Evolutionary conservation across 805 yeast genomes (phyloP).

Genomic region (Monosporozyma aquatica): DNA sequence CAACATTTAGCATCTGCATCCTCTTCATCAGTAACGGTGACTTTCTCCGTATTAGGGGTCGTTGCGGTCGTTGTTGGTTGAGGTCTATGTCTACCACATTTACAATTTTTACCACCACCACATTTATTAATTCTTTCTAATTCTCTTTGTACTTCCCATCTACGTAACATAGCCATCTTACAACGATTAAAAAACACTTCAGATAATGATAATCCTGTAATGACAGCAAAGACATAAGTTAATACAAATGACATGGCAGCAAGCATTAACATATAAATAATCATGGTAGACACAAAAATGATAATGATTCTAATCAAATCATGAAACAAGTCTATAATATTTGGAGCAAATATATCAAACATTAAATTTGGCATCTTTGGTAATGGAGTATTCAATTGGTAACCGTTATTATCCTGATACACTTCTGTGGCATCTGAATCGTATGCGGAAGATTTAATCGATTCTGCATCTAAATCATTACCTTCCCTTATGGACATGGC

Average conservation of each 20-base stretch:
- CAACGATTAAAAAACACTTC: conserved; percentile 59
- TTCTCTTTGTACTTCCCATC: conserved; percentile 28
- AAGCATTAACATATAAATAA: conserved; percentile 68
- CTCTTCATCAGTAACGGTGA: background rate
- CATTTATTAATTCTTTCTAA: conserved; percentile 21
- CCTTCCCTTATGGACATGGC: background rate
- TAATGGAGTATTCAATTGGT: conserved; percentile 23
- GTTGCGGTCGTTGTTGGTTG: too few relatives aligned
- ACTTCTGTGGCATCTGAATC: conserved; percentile 5
- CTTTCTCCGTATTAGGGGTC: conserved; percentile 1
- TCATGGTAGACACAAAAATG: conserved; percentile 52
- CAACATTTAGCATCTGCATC: conserved; percentile 6
- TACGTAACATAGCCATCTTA: conserved; percentile 24
- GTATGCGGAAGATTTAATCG: background rate
- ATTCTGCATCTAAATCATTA: background rate
- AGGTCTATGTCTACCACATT: conserved; percentile 22
- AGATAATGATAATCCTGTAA: conserved; percentile 60
- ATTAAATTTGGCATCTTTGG: conserved; percentile 27
- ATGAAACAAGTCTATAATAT: conserved; percentile 21
- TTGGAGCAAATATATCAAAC: conserved; percentile 24
- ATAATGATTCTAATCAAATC: conserved; percentile 49
- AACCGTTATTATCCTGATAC: conserved; percentile 30
- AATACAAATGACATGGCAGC: conserved; percentile 66
- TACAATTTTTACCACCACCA: conserved; percentile 22
- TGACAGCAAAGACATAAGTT: conserved; percentile 64